Evolutionary conservation across 177 flowering plant species (phyloP), one percentile per base, ranked within the genome.

Genomic region (Vitis hybrid): DNA sequence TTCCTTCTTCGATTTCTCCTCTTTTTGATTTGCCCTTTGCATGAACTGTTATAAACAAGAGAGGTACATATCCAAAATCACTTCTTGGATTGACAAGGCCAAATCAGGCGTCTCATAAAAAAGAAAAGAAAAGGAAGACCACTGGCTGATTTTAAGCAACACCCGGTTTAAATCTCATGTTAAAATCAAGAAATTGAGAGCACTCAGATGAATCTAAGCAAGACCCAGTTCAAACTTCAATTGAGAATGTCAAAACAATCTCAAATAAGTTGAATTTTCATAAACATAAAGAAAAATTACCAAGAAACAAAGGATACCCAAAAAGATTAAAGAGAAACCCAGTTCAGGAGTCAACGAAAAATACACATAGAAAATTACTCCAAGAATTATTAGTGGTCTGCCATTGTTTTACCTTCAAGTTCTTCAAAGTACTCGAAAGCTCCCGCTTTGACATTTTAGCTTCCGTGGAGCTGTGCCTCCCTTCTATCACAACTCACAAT

Each of bases 1-100:
- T 70, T 80, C 87, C 62, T 77, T 79, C 81, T 86, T 79, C 60
- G 75, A 1, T 72, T 80, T 81, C 72, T 87, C 91, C 77, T 85
- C 88, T 69, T 67, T 90, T 75, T 66, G 86, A 62, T 74, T 48
- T 17, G 84, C 91, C 77, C 91, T 86, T 86, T 90, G 94, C 97
- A 91, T 91, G 67, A 90, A 91, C 97, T 91, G 75, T 18, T 18
- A 24, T 14, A 13, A 69, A 52, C 4, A 60, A 52, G 6, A 52
- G 30, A 6, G 46, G 14, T 40, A 15, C 40, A n/a, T 5, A 46
- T 14, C 7, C 50, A 5, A 7, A 40, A 40, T 40, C 46, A 40
- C 46, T 40, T 40, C 46, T 40, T 7, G 46, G 46, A 4, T 40
- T 40, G 46, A 7, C 46, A 40, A 46, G 24, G 54, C 35, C 14